Evolutionary conservation across 306 rosid species (phyloP).

Genomic region (Fragaria iinumae): DNA sequence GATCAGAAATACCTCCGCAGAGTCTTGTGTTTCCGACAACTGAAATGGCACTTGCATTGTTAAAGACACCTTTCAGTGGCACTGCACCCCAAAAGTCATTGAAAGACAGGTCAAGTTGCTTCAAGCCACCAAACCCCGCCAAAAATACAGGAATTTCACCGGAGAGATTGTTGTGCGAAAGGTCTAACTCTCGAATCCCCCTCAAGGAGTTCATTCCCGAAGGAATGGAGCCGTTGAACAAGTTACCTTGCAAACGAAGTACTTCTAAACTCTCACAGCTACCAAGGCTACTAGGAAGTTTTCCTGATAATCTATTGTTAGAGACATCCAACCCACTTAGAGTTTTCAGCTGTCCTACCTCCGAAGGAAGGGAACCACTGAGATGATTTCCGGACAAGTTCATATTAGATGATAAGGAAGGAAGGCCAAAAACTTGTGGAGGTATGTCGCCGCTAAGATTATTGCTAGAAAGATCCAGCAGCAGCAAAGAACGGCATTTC

Average conservation of each 20-base stretch:
- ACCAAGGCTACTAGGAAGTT: too few relatives aligned
- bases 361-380: too few relatives aligned
- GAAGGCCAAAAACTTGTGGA: not conserved
- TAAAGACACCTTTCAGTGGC: too few relatives aligned
- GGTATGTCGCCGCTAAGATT: not conserved
- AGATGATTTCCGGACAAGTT: too few relatives aligned
- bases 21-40: conserved; percentile 6
- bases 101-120: not conserved
- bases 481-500: not conserved
- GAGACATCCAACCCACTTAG: too few relatives aligned
- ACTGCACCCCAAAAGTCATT: not conserved
- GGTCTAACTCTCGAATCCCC: not conserved
- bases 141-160: not conserved
- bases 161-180: not conserved
- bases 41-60: not conserved
- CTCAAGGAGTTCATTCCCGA: not conserved
- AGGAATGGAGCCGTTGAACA: not conserved
- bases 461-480: not conserved
- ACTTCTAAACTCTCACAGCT: too few relatives aligned
- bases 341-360: too few relatives aligned
- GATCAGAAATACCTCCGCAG: not conserved
- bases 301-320: too few relatives aligned
- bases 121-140: not conserved
- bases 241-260: too few relatives aligned
- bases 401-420: not conserved